phyloP scores from a whole-genome alignment of 495 filamentous ascomycete genomes.

The Massariosphaeria phaeospora region DNA sequence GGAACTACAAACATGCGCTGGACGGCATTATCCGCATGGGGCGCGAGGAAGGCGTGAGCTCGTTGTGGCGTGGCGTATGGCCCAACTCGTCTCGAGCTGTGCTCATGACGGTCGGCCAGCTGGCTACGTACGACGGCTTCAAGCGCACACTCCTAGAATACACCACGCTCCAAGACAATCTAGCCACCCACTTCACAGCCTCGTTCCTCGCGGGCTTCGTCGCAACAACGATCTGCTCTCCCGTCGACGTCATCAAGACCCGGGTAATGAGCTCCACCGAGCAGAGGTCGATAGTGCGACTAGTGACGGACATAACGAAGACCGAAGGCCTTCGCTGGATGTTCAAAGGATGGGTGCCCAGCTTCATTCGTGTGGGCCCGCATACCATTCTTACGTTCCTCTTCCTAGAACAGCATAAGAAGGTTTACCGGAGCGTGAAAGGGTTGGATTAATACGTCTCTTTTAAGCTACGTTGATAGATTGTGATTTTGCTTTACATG shows the following conservation, averaged over 20 bases:
- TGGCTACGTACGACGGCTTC: conserved; percentile 89
- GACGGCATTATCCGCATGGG: conserved; percentile 83
- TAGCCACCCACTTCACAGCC: conserved; percentile 81
- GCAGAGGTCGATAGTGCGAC: conserved; percentile 41
- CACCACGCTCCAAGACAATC: conserved; percentile 66
- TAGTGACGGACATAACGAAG: conserved; percentile 57
- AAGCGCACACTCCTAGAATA: conserved; percentile 68
- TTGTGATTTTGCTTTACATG: conserved; percentile 29
- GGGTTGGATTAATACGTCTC: conserved; percentile 24
- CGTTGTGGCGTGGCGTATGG: conserved; percentile 82
- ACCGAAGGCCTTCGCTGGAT: conserved; percentile 82
- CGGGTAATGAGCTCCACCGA: conserved; percentile 75
- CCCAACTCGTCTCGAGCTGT: conserved; percentile 86
- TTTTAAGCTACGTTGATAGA: conserved; percentile 32
- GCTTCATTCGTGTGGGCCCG: conserved; percentile 84
- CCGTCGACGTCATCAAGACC: conserved; percentile 97
- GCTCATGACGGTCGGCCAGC: conserved; percentile 87
- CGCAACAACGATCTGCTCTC: conserved; percentile 90
- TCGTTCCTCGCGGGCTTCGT: conserved; percentile 85
- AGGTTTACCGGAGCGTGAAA: conserved; percentile 47
- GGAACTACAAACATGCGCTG: conserved; percentile 84
- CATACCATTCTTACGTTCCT: conserved; percentile 95
- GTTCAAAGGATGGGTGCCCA: conserved; percentile 97
- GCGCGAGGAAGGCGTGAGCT: conserved; percentile 65
- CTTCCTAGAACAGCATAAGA: conserved; percentile 89